Percentiles rank a stretch among this genome's conserved stretches.
Conservation (phyloP, 352 stramenopile species). For the Elongisporangium undulatum region DNA sequence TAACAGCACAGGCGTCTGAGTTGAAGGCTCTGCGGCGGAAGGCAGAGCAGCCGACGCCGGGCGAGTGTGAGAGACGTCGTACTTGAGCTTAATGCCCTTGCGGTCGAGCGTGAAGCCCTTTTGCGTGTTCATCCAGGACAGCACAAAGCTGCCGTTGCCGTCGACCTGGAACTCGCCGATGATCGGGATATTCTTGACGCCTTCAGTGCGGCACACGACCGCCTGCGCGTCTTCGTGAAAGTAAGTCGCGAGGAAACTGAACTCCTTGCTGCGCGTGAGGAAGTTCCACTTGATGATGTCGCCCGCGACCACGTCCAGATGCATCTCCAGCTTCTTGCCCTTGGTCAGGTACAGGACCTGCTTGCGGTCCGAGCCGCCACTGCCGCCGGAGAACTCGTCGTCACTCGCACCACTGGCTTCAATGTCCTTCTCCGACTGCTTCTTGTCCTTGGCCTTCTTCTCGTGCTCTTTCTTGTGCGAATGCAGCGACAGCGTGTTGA, state of each 20-base stretch:
- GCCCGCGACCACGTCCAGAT: conserved; percentile 63
- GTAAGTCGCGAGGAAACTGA: conserved; percentile 55
- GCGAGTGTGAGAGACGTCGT: conserved; percentile 47
- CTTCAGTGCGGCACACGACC: conserved; percentile 45
- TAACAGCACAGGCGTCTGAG: conserved; percentile 3
- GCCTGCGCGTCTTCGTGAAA: conserved; percentile 52
- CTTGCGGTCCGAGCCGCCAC: not conserved
- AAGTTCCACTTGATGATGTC: conserved; percentile 69
- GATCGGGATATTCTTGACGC: conserved; percentile 64
- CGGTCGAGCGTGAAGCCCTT: conserved; percentile 58
- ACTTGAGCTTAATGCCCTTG: conserved; percentile 57
- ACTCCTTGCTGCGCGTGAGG: conserved; percentile 48
- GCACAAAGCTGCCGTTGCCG: conserved; percentile 61
- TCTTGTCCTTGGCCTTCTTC: conserved; percentile 20
- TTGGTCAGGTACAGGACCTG: conserved; percentile 45
- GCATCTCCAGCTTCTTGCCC: conserved; percentile 73
- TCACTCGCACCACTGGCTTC: not conserved
- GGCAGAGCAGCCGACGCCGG: conserved; percentile 8
- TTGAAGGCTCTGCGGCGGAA: not conserved
- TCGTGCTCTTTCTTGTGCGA: conserved; percentile 14
- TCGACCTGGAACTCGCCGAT: conserved; percentile 41
- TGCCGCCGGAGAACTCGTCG: conserved; percentile 2
- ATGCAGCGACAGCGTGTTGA: conserved; percentile 39
- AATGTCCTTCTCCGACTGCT: conserved; percentile 3
- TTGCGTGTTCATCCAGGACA: conserved; percentile 73